Base-by-base conservation (phyloP, 1,284 basidiomycete genomes). In the Heliocybe sulcata region DNA sequence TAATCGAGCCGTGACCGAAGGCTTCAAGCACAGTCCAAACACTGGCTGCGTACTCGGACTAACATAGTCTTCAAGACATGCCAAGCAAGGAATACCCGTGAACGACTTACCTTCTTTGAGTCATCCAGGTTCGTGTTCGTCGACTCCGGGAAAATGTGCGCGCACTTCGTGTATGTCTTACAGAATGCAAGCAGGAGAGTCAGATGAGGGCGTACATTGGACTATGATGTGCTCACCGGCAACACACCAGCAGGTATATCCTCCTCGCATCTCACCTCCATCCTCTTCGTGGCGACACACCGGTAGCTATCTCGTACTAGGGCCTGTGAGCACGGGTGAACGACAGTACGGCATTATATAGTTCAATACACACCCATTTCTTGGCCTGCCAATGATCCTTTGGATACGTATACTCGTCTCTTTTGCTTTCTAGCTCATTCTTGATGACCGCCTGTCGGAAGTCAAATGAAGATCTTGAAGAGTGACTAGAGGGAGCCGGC, bases 301-400 rank as follows among this genome's bases (percentile, higher is more conserved):
- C 64, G 55, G 55, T 58, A 67, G 23, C 57, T 57, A 55, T 70
- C 68, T 25, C 67, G 64, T 48, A 61, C 52, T 25, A 69, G 61
- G 35, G 62, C 63, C 65, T 67, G 53, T 49, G 16, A 31, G 20
- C 20, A 47, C 20, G 19, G n/a, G 45, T 19, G 9, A 47, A 20
- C 9, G 19, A 20, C 45, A 9, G n/a, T 9, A 20, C 19, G 9
- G 23, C n/a, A 19, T 49, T 16, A 49, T 22, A 26, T 6, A 14
- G 10, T n/a, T 6, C 14, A 26, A 19, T 26, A 56, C 49, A 47
- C 14, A 57, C 56, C 31, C 47, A 35, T 29, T 31, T 23, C 26
- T 57, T 56, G 9, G 56, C 54, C 2, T n/a, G 25, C 2, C n/a
- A 23, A 31, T 57, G 55, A 52, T 54, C 47, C 38, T 52, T 31